A percentile compares a stretch with the other conserved stretches of the same genome.
These are phyloP conservation scores for Yamadazyma jaroonii DNA, from an alignment of 1,139 yeast genomes.

Conservation along the genomic window DNA sequence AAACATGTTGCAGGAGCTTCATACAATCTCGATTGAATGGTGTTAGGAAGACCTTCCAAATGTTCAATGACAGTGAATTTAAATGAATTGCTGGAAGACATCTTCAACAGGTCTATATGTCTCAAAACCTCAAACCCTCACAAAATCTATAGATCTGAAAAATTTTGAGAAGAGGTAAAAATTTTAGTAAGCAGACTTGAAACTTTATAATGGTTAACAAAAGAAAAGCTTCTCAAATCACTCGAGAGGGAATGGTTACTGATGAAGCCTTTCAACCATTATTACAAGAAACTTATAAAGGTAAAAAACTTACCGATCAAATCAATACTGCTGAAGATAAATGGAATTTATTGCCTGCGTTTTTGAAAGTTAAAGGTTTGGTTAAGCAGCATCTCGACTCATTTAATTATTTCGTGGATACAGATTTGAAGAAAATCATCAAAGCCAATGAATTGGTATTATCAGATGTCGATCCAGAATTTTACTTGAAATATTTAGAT, in stretches of 20 bases:
- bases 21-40: constrained; percentile 76
- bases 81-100: constrained; percentile 28
- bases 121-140: constrained; percentile 4
- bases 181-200: constrained; percentile 2
- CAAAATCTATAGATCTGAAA: constrained; percentile 10
- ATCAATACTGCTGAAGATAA: constrained; percentile 89
- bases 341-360: constrained; percentile 96
- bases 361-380: constrained; percentile 89
- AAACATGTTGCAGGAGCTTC: constrained; percentile 87
- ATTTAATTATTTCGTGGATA: constrained; percentile 91
- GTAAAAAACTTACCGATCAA: constrained; percentile 82
- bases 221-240: constrained; percentile 15
- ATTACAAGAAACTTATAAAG: constrained; percentile 77
- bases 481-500: constrained; percentile 86
- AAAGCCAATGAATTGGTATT: constrained; percentile 85
- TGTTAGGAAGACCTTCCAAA: constrained; percentile 82
- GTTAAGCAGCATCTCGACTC: constrained; percentile 98
- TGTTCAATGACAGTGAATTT: constrained; percentile 80
- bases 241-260: constrained; percentile 10
- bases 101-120: too few relatives aligned
- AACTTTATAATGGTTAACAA: constrained; percentile 10
- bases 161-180: constrained; percentile 7
- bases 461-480: constrained; percentile 96
- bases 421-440: constrained; percentile 87
- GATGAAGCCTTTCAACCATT: constrained; percentile 71